Percentiles rank a stretch among this genome's conserved stretches.
Evolutionary conservation across 306 rosid genomes (phyloP).

Genomic region (Quercus mongolica): DNA sequence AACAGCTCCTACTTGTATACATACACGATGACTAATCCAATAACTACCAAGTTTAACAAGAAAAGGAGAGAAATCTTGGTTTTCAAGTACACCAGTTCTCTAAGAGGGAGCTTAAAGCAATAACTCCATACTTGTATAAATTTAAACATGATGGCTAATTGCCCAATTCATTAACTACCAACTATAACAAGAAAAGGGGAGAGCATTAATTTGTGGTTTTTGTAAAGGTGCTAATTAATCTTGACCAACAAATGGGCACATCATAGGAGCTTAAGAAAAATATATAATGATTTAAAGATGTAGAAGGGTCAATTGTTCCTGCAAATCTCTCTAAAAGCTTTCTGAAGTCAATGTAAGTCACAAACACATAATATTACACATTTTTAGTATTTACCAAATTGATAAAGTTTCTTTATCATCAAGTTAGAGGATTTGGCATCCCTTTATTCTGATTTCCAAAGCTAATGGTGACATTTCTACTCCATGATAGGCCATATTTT

Average conservation of each 20-base stretch:
- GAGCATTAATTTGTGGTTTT: background rate
- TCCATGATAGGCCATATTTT: conserved; percentile 1
- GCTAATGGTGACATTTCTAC: background rate
- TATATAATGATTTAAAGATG: background rate
- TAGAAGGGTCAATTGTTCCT: background rate
- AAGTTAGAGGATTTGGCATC: background rate
- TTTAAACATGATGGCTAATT: background rate
- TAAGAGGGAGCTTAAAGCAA: background rate
- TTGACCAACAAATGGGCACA: background rate
- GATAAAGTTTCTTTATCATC: background rate
- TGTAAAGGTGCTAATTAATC: background rate
- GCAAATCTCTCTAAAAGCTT: background rate
- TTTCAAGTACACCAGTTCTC: background rate
- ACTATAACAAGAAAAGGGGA: conserved; percentile 4
- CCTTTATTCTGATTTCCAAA: background rate
- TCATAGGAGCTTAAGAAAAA: background rate
- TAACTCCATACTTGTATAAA: background rate
- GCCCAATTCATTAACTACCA: conserved; percentile 3
- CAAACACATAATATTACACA: background rate
- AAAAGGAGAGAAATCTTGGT: conserved; percentile 20
- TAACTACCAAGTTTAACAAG: conserved; percentile 5
- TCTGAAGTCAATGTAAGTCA: background rate
- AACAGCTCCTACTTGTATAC: background rate
- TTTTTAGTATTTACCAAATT: background rate
- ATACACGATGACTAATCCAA: background rate